Conservation (phyloP, 192 early-diverging fungal genomes). For the Backusella macrospora region DNA sequence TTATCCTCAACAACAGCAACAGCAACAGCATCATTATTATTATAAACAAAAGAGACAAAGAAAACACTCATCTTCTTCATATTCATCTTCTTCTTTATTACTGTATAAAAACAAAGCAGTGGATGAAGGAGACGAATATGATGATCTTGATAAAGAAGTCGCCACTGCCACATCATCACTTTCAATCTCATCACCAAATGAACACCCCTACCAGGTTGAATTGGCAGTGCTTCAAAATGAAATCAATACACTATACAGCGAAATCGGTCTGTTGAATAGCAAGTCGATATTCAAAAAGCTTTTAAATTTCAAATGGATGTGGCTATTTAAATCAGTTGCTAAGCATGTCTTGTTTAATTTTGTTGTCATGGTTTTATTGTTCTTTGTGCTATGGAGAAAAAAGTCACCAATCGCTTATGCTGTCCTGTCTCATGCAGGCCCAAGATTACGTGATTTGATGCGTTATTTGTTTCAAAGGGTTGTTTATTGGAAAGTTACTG, state of each 20-base stretch:
- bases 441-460: slow-evolving; percentile 18
- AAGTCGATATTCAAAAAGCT: background rate
- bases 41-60: too few relatives aligned
- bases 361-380: slow-evolving; percentile 27
- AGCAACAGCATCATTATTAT: too few relatives aligned
- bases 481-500: slow-evolving; percentile 24
- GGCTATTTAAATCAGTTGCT: slow-evolving; percentile 29
- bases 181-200: background rate
- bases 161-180: slow-evolving; percentile 25
- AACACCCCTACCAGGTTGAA: slow-evolving; percentile 7
- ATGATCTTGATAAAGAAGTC: slow-evolving; percentile 29
- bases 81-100: too few relatives aligned
- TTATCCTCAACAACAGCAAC: too few relatives aligned
- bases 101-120: background rate
- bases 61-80: too few relatives aligned
- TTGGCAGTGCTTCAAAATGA: slow-evolving; percentile 3
- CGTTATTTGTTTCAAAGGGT: slow-evolving; percentile 14
- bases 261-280: background rate
- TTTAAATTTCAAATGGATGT: slow-evolving; percentile 14
- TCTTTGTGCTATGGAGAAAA: slow-evolving; percentile 27
- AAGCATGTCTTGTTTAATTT: slow-evolving; percentile 32
- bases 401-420: slow-evolving; percentile 37
- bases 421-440: slow-evolving; percentile 23
- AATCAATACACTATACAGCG: background rate
- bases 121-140: background rate